Percentiles rank a stretch among this genome's conserved stretches.
These are phyloP conservation scores for Ophiostoma ips DNA, from an alignment of 2,329 filamentous ascomycete species.

Conservation along the genomic window DNA sequence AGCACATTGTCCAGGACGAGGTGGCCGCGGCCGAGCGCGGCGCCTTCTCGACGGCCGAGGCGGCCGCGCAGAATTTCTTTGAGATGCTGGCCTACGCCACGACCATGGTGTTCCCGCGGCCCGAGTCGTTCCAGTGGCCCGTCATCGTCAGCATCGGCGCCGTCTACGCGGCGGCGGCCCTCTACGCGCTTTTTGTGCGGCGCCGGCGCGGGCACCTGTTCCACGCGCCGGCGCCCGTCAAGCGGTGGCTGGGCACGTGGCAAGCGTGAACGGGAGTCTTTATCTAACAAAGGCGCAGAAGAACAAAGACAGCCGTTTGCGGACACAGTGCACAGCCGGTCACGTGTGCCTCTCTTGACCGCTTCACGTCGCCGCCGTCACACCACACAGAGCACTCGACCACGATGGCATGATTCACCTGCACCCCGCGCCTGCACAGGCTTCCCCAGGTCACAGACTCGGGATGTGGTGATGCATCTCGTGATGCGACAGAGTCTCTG, in stretches of 20 bases:
- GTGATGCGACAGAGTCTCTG: too few species aligned
- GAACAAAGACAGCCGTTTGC: neutral
- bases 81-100: constrained; percentile 52
- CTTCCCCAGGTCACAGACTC: too few species aligned
- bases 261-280: neutral
- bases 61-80: constrained; percentile 53
- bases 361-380: too few species aligned
- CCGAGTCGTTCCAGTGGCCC: constrained; percentile 51
- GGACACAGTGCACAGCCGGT: too few species aligned
- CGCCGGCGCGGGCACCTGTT: constrained; percentile 45
- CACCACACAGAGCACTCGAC: too few species aligned
- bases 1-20: constrained; percentile 48
- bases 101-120: constrained; percentile 50
- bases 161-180: constrained; percentile 31
- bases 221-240: constrained; percentile 25
- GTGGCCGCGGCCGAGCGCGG: constrained; percentile 45
- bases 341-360: too few species aligned
- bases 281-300: neutral
- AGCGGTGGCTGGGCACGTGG: constrained; percentile 11
- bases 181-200: constrained; percentile 44
- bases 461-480: too few species aligned
- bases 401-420: too few species aligned
- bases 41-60: constrained; percentile 54
- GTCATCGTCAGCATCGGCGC: constrained; percentile 43
- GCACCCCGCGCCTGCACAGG: too few species aligned